Percentiles rank a stretch among this genome's conserved stretches.
phyloP scores from a whole-genome alignment of 768 basidiomycete genomes.

The Botryobasidium botryosum region DNA sequence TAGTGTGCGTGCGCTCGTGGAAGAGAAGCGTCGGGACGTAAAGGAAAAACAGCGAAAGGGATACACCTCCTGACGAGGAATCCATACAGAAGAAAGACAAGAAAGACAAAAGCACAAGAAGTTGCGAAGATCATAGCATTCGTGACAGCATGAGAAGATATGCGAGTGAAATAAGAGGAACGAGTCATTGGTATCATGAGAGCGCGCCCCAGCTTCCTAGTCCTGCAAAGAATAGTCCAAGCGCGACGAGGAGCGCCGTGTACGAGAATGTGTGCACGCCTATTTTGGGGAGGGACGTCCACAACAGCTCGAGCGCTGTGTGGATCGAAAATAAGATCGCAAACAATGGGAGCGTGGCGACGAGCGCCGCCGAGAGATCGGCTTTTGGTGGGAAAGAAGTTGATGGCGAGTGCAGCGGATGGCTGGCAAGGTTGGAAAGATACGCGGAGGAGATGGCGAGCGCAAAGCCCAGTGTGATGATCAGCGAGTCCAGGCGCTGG shows the following conservation, averaged over 20 bases:
- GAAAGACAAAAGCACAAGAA: too few species aligned
- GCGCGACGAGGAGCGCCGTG: constrained; percentile 41
- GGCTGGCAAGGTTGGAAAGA: constrained; percentile 4
- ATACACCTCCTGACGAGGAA: too few species aligned
- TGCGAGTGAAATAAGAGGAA: too few species aligned
- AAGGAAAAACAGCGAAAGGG: too few species aligned
- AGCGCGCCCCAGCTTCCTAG: constrained; percentile 57
- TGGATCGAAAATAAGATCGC: constrained; percentile 33
- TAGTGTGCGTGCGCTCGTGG: too few species aligned
- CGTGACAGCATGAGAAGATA: too few species aligned
- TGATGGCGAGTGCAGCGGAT: background rate
- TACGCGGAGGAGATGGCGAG: constrained; percentile 25
- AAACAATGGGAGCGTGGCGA: constrained; percentile 23
- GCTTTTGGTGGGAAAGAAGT: background rate
- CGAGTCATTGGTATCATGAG: too few species aligned
- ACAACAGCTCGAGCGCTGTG: constrained; percentile 39
- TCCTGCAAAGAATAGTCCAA: constrained; percentile 57
- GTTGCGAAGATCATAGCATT: too few species aligned
- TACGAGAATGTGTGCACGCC: constrained; percentile 68
- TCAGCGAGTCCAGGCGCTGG: constrained; percentile 55
- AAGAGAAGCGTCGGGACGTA: too few species aligned
- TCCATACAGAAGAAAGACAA: too few species aligned
- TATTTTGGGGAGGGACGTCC: constrained; percentile 53
- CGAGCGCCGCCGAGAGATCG: background rate
- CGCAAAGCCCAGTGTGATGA: constrained; percentile 51